Evolutionary conservation across 139 green algal genomes (phyloP), one percentile per base, ranked within the genome.

Genomic region (Chlamydomonas incerta): DNA sequence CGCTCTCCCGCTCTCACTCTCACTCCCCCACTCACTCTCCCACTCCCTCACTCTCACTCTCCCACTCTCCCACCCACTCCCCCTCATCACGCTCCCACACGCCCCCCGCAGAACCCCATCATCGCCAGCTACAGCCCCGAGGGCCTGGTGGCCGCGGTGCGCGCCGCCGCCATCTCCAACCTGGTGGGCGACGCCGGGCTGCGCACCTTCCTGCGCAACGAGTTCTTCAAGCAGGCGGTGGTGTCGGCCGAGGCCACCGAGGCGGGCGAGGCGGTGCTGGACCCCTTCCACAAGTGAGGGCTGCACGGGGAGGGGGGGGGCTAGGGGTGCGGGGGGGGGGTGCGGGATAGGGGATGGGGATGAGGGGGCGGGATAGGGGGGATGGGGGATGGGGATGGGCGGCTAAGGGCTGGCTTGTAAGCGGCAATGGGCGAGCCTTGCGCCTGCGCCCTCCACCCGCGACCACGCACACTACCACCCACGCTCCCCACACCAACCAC

Each of bases 201-300:
- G 47, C 67, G 80, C 67, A 46, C 23, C 80, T 85, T 74, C 66
- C 80, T 85, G 46, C 80, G 80, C 47, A 37, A 60, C 50, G 80
- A 85, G 80, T 76, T 69, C 50, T 35, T 10, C 50, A 37, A 29
- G 21, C 10, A 77, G 50, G 93, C 90, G 15, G 65, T 88, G 46
- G 84, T 98, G 34, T 88, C 57, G 23, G 94, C 92, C 21, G 82
- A 73, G 0, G 92, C 95, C 4, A 98, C 93, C 4, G n/a, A 88
- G 31, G 72, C 83, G 29, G 93, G 94, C 4, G 88, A 94, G 74
- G 62, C 81, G 10, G 69, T 87, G 20, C 86, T 96, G 72, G 93
- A 97, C 80, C 87, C 93, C 26, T 97, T 96, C 89, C 96, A 98
- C 76, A 85, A 76, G 80, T 81, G 74, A 55, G 74, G 5, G 35